Conservation (phyloP, 2,329 filamentous ascomycete species). For the Diaporthe ampelina region DNA sequence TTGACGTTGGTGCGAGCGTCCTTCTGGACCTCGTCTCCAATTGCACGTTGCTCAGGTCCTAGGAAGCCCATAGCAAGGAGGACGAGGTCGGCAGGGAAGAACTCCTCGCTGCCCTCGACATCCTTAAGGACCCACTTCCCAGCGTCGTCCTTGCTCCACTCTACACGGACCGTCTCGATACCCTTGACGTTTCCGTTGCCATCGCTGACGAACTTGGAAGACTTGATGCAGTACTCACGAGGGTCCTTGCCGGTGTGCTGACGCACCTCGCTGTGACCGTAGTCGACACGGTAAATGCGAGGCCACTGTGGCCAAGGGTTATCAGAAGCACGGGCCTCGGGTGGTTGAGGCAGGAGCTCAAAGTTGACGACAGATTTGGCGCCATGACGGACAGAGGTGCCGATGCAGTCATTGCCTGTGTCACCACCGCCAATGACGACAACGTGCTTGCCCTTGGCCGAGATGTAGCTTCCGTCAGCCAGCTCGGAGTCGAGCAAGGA, state of each 20-base stretch:
- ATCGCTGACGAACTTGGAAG: slow-evolving; percentile 94
- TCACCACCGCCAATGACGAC: slow-evolving; percentile 98
- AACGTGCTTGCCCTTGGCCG: slow-evolving; percentile 95
- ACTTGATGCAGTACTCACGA: slow-evolving; percentile 98
- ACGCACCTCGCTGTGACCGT: slow-evolving; percentile 95
- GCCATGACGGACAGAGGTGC: slow-evolving; percentile 94
- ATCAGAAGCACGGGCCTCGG: slow-evolving; percentile 88
- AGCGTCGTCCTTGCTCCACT: slow-evolving; percentile 91
- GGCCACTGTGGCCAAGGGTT: slow-evolving; percentile 99
- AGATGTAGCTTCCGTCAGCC: slow-evolving; percentile 87
- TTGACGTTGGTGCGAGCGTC: slow-evolving; percentile 97
- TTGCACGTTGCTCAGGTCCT: slow-evolving; percentile 88
- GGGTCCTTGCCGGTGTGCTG: slow-evolving; percentile 97
- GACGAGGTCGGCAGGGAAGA: slow-evolving; percentile 96
- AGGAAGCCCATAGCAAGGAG: slow-evolving; percentile 98
- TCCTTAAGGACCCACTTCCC: slow-evolving; percentile 99
- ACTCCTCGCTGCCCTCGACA: slow-evolving; percentile 90
- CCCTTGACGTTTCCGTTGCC: slow-evolving; percentile 90
- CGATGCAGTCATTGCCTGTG: slow-evolving; percentile 98
- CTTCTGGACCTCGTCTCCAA: slow-evolving; percentile 88
- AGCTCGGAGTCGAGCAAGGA: slow-evolving; percentile 94
- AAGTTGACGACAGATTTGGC: slow-evolving; percentile 98
- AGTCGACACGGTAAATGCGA: slow-evolving; percentile 97
- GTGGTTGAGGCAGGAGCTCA: slow-evolving; percentile 92
- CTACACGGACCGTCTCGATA: slow-evolving; percentile 94